Base-by-base conservation (phyloP, 2,329 filamentous ascomycete genomes). In the Chaetomium strumarium region DNA sequence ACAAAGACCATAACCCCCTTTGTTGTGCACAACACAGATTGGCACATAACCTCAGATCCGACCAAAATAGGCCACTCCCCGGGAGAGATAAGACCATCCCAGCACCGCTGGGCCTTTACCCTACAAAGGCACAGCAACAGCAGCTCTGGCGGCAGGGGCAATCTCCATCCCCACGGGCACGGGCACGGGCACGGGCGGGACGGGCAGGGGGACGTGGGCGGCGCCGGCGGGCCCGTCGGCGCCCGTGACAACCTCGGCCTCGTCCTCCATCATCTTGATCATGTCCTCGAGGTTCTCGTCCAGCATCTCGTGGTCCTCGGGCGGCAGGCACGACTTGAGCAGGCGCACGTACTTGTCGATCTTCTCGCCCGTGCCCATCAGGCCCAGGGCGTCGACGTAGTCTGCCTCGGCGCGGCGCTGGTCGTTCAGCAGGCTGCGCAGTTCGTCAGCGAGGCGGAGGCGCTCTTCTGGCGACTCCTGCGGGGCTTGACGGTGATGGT, bases 331-430 rank as follows among this genome's bases (percentile, higher is more conserved):
- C 55, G 79, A 79, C 54, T 80, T 80, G 31, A 90, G 79, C 30
- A 90, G 74, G 51, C 78, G 78, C 56, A 85, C 78, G 67, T 91
- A 92, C 66, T 84, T 82, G 60, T 84, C 84, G 58, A 87, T 86
- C 65, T 84, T 83, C 66, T 88, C 85, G 34, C 84, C 83, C 36
- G 85, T 82, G 39, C 86, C 86, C 11, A 86, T 83, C 57, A 83
- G 77, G 41, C 80, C 80, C 42, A 88, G 72, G 12, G 84, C 84
- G 46, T 82, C 77, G 38, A 88, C 81, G 57, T 90, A 88, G 55
- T 87, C 83, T 13, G 70, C 67, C 60, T 90, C 85, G 3, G 84
- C 76, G 39, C 75, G 70, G 45, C 78, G 75, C 61, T 87, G 81
- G 61, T 86, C 81, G 4, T 72, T 66, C 42, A 86, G 72, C 43